phyloP scores from a whole-genome alignment of 1,284 basidiomycete species.

The Microbotryum scabiosae region DNA sequence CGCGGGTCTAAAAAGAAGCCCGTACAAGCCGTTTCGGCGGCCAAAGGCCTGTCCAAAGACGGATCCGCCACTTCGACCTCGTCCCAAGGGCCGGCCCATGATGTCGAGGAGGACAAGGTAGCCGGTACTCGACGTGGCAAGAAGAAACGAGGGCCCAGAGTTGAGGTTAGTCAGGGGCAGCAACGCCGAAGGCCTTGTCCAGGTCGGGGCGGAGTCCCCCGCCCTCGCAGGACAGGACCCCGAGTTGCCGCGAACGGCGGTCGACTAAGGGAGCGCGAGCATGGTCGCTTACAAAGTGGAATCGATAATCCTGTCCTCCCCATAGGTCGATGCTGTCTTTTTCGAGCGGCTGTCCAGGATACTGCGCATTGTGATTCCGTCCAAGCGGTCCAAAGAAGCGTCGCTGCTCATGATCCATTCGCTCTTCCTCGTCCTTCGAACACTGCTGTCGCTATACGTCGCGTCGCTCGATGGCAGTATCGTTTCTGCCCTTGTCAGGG shows the following conservation, averaged over 20 bases:
- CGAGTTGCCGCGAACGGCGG: background rate
- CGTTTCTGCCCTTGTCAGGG: slow-evolving; percentile 88
- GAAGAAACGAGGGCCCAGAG: slow-evolving; percentile 24
- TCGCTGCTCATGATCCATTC: slow-evolving; percentile 76
- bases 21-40: background rate
- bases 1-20: slow-evolving; percentile 8
- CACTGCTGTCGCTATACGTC: slow-evolving; percentile 88
- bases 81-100: background rate
- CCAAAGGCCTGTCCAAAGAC: background rate
- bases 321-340: slow-evolving; percentile 77
- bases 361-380: slow-evolving; percentile 80
- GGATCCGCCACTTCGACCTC: background rate
- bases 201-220: background rate
- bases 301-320: background rate
- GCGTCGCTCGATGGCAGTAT: slow-evolving; percentile 90
- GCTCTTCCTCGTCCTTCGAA: slow-evolving; percentile 75
- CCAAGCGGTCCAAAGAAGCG: slow-evolving; percentile 74
- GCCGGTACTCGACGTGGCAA: slow-evolving; percentile 18
- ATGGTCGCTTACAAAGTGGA: background rate
- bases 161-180: slow-evolving; percentile 14
- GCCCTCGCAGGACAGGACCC: background rate
- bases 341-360: slow-evolving; percentile 70
- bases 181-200: background rate
- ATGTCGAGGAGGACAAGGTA: slow-evolving; percentile 22
- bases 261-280: background rate